Evolutionary conservation across 371 early-diverging fungal genomes (phyloP).

Genomic region (Syncephalis plumigaleata): DNA sequence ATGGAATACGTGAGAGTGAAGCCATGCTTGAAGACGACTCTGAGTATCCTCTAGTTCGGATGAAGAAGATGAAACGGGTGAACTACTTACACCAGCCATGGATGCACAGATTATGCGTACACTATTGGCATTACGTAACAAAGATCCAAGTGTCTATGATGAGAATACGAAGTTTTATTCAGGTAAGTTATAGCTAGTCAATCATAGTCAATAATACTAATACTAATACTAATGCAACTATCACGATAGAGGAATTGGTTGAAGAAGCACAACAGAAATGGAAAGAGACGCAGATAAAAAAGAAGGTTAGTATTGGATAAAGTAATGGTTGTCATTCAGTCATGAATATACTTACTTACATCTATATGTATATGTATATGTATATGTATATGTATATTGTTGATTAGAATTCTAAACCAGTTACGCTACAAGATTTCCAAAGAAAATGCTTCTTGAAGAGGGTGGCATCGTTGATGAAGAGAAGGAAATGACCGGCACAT

Average conservation of each 20-base stretch:
- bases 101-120: constrained; percentile 87
- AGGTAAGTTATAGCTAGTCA: constrained; percentile 8
- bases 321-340: not conserved
- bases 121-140: constrained; percentile 55
- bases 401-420: constrained; percentile 21
- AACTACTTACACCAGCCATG: constrained; percentile 67
- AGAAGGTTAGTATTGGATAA: constrained; percentile 8
- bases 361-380: too few relatives aligned
- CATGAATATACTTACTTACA: too few relatives aligned
- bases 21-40: constrained; percentile 15
- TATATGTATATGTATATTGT: not conserved
- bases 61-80: constrained; percentile 81
- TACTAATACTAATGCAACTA: not conserved
- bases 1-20: constrained; percentile 16
- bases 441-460: constrained; percentile 48
- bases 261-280: constrained; percentile 35
- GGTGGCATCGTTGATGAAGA: constrained; percentile 43
- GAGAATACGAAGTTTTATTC: constrained; percentile 45
- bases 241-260: constrained; percentile 27
- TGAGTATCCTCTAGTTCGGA: constrained; percentile 24
- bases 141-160: constrained; percentile 74
- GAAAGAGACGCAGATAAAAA: constrained; percentile 35
- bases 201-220: not conserved
- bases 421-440: constrained; percentile 64
- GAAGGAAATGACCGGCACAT: constrained; percentile 2